Evolutionary conservation across 192 early-diverging fungal genomes (phyloP).

Genomic region (Powellomyces hirtus): DNA sequence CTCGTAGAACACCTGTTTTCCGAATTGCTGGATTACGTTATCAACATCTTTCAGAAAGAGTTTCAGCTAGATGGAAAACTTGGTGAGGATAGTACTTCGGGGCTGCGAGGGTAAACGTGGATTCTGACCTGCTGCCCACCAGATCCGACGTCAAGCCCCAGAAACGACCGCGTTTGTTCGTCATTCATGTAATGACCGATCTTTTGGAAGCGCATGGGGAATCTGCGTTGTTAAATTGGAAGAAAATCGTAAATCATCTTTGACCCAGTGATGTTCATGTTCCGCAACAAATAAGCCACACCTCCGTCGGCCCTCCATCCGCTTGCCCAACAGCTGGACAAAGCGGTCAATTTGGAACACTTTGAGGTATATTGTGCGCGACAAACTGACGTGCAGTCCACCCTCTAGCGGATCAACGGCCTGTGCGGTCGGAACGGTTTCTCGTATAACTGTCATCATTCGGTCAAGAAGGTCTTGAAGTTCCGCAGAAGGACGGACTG

Average conservation of each 20-base stretch:
- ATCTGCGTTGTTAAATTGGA: too few relatives aligned
- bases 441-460: background rate
- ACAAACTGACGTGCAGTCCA: slow-evolving; percentile 45
- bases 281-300: background rate
- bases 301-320: slow-evolving; percentile 4
- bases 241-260: too few relatives aligned
- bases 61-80: background rate
- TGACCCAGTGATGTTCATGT: too few relatives aligned
- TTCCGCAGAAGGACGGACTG: background rate
- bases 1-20: slow-evolving; percentile 12
- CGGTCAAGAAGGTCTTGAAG: background rate
- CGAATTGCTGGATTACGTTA: slow-evolving; percentile 10
- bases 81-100: too few relatives aligned
- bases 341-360: slow-evolving; percentile 47
- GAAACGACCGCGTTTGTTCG: slow-evolving; percentile 43
- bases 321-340: slow-evolving; percentile 22
- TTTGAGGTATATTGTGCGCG: slow-evolving; percentile 45
- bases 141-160: slow-evolving; percentile 39
- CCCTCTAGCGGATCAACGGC: background rate
- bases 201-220: background rate
- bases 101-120: too few relatives aligned
- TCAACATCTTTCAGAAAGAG: slow-evolving; percentile 7
- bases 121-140: background rate
- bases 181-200: slow-evolving; percentile 39
- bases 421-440: background rate